phyloP scores from a whole-genome alignment of 208 protist genomes.

The Crithidia bombi region DNA sequence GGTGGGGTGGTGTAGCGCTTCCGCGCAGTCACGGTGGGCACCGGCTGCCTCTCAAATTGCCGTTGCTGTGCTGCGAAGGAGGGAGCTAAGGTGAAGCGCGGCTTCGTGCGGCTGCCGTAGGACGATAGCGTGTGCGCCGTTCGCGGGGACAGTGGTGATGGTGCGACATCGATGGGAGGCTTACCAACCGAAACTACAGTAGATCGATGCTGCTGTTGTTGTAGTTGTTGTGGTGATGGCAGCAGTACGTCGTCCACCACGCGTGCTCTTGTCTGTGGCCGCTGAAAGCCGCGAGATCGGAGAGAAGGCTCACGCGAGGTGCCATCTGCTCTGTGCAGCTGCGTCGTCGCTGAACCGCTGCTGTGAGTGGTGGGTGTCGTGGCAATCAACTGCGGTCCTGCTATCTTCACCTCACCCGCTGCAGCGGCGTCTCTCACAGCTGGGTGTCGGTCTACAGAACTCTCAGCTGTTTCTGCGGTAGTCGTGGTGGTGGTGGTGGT shows the following conservation, averaged over 20 bases:
- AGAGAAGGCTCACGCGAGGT: too few relatives aligned
- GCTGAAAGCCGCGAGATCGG: too few relatives aligned
- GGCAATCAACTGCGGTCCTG: neutral
- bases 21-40: constrained; percentile 9
- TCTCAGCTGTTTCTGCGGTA: neutral
- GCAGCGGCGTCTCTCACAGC: neutral
- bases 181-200: neutral
- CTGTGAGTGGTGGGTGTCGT: too few relatives aligned
- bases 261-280: neutral
- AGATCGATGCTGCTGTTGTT: neutral
- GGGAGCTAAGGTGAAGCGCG: constrained; percentile 30
- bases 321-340: too few relatives aligned
- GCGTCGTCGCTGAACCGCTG: too few relatives aligned
- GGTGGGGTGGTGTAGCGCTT: constrained; percentile 13
- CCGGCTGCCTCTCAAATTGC: neutral
- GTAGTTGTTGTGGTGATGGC: neutral
- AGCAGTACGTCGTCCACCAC: neutral
- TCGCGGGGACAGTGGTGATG: neutral
- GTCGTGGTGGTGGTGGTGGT: neutral
- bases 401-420: neutral
- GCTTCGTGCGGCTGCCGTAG: constrained; percentile 25
- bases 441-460: neutral
- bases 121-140: neutral
- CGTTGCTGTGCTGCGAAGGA: constrained; percentile 17
- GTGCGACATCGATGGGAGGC: neutral